A percentile compares a stretch with the other conserved stretches of the same genome.
Evolutionary conservation across 257 asterid species (phyloP).

Genomic region (Nicotiana tabacum): DNA sequence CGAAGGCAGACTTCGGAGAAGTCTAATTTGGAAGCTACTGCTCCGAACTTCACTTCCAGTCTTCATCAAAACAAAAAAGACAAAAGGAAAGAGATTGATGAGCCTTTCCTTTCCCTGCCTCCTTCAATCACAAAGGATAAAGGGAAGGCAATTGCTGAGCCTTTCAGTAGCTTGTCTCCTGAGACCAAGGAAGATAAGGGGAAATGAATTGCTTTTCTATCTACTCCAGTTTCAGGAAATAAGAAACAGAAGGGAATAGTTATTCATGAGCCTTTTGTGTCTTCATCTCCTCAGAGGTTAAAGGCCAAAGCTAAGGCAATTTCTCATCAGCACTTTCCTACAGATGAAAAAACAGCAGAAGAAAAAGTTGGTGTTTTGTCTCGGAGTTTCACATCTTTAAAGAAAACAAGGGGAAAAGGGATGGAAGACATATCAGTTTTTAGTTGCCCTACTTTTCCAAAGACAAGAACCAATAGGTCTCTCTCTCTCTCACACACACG

Average conservation of each 20-base stretch:
- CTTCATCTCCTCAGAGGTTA: not conserved
- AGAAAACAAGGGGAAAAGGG: constrained; percentile 28
- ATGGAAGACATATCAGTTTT: constrained; percentile 30
- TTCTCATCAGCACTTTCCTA: not conserved
- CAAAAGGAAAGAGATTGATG: constrained; percentile 22
- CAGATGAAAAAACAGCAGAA: not conserved
- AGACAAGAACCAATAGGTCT: constrained; percentile 28
- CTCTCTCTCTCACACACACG: constrained; percentile 13
- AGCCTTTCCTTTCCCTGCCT: constrained; percentile 21
- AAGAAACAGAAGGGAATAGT: not conserved
- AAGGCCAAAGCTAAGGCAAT: not conserved
- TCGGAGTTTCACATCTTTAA: constrained; percentile 9
- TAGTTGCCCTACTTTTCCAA: constrained; percentile 56
- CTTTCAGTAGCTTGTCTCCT: constrained; percentile 17
- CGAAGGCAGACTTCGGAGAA: constrained; percentile 16
- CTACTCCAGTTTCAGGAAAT: constrained; percentile 4
- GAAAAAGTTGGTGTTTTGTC: constrained; percentile 11
- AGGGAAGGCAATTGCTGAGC: constrained; percentile 28
- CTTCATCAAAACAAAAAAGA: constrained; percentile 19
- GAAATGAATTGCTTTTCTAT: not conserved
- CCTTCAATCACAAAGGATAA: constrained; percentile 30
- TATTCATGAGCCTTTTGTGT: not conserved
- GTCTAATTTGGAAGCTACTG: constrained; percentile 12
- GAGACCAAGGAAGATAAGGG: constrained; percentile 20
- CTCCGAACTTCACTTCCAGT: constrained; percentile 3